phyloP scores from a whole-genome alignment of 768 basidiomycete genomes.

The Lactarius quietus region DNA sequence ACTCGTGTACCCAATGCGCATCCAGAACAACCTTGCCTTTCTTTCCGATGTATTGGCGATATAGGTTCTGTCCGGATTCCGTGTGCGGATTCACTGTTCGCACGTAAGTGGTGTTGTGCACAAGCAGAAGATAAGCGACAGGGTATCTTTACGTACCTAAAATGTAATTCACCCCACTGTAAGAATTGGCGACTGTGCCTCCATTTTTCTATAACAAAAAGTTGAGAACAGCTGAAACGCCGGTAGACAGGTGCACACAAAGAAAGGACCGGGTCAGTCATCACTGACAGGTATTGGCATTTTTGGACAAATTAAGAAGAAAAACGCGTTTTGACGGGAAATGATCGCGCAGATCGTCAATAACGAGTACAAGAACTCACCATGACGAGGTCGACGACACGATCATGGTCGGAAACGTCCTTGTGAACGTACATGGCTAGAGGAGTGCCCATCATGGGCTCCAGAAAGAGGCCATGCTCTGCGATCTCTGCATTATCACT shows the following conservation, averaged over 20 bases:
- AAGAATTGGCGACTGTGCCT: constrained; percentile 66
- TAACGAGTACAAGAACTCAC: constrained; percentile 44
- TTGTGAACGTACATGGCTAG: constrained; percentile 76
- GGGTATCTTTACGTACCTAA: constrained; percentile 50
- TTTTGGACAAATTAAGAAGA: background rate
- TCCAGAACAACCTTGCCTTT: constrained; percentile 76
- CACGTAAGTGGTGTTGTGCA: background rate
- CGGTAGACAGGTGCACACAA: background rate
- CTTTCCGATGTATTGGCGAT: constrained; percentile 73
- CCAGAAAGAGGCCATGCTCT: constrained; percentile 55
- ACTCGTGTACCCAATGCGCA: constrained; percentile 73
- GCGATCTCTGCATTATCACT: constrained; percentile 31
- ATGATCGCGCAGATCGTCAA: constrained; percentile 4
- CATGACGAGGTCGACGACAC: constrained; percentile 57
- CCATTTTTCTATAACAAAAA: constrained; percentile 61
- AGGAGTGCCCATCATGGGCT: constrained; percentile 77
- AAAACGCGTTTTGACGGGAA: constrained; percentile 2
- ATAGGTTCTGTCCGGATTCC: constrained; percentile 76
- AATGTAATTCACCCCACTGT: constrained; percentile 77
- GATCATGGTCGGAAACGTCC: constrained; percentile 68
- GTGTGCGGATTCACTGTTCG: constrained; percentile 70
- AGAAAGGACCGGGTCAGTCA: background rate
- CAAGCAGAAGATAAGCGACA: background rate
- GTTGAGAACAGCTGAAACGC: constrained; percentile 3
- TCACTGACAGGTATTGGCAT: background rate